Evolutionary conservation across 2,329 filamentous ascomycete species (phyloP), one percentile per base, ranked within the genome.

Genomic region (Domatiomyces globalis): DNA sequence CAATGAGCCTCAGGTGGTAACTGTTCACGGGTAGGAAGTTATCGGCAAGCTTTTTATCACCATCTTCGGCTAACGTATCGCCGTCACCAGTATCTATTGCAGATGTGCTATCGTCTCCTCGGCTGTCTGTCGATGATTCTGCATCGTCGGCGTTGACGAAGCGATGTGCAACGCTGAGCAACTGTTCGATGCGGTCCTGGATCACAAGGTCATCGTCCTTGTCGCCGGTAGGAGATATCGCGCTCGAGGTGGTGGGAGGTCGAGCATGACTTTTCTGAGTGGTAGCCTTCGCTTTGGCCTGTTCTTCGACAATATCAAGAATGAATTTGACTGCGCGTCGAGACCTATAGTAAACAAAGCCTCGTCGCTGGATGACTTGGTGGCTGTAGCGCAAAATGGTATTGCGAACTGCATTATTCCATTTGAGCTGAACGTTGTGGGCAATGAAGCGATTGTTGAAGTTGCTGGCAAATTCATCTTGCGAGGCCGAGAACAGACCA

Each of bases 381-480:
- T 98, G 92, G 56, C 92, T 94, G 66, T 98, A 98, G 20, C 92
- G 86, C 43, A 98, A 77, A 48, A 98, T 92, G 62, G 95, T 95
- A 63, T 98, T 96, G 53, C 92, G 81, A 39, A 98, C 71, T 9
- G 89, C 80, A 61, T 98, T 98, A 71, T 95, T 96, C 92, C 92
- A 98, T 67, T 98, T 98, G 52, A 98, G 73, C 63, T 98, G 92
- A 65, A 94, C 79, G 62, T 98, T 98, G 72, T 98, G 92, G 49
- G 98, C 85, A 60, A 96, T 90, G 71, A 98, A 98, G 1, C 92
- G 85, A 63, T 98, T 98, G 65, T 94, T 92, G 73, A 95, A 98
- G 64, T 96, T 89, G 66, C 85, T 95, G 47, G 86, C 83, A 59
- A 90, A 90, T 58, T 95, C 88, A 15, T 85, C 79, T 2, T 83